Evolutionary conservation across 257 asterid species (phyloP).

Genomic region (Solanum bulbocastanum): DNA sequence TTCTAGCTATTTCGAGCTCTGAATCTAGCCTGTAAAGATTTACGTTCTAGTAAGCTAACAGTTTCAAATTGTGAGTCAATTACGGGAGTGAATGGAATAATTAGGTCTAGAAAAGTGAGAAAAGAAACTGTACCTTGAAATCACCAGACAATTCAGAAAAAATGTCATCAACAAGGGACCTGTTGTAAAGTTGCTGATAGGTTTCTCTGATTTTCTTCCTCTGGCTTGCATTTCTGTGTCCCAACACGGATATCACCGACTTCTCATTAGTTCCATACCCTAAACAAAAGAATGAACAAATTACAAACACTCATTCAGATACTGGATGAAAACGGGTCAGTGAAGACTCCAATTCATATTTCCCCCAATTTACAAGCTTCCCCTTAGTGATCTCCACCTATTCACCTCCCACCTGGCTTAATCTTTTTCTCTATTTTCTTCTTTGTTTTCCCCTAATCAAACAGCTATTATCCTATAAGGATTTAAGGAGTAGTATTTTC

Average conservation of each 20-base stretch:
- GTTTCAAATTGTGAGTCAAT: not conserved
- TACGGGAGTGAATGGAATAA: not conserved
- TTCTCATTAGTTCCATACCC: conserved; percentile 73
- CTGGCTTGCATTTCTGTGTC: conserved; percentile 51
- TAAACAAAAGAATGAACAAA: conserved; percentile 3
- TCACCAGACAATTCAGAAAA: conserved; percentile 62
- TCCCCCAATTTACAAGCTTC: not conserved
- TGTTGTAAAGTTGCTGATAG: conserved; percentile 43
- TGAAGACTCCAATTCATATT: not conserved
- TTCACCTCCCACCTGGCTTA: too few relatives aligned
- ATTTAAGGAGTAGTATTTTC: not conserved
- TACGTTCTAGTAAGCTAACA: not conserved
- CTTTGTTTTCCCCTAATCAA: too few relatives aligned
- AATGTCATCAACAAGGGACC: conserved; percentile 44
- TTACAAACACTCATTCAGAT: not conserved
- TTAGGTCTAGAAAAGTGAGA: not conserved
- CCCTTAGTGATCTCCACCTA: not conserved
- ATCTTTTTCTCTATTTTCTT: not conserved
- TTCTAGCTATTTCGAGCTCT: not conserved
- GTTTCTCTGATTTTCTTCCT: conserved; percentile 53
- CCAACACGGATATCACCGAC: conserved; percentile 49
- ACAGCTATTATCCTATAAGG: not conserved
- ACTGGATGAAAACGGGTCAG: not conserved
- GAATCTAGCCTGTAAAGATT: not conserved
- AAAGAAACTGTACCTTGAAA: conserved; percentile 38